These are phyloP conservation scores for Melianthus villosus DNA, from an alignment of 441 rosid genomes.

Conservation along the genomic window DNA sequence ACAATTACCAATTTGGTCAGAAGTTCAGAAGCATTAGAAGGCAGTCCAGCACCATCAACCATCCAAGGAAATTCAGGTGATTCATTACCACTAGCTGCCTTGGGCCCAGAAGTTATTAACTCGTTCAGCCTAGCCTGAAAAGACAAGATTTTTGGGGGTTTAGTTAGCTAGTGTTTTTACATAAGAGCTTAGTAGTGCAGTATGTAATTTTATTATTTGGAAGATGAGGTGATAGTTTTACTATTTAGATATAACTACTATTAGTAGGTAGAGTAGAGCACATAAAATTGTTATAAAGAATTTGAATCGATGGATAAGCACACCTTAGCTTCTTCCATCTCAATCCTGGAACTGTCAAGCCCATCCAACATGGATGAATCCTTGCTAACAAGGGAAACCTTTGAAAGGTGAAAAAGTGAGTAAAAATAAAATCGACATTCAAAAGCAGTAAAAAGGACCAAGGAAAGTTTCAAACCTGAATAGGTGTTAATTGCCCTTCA, in stretches of 20 bases:
- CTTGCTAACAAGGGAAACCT: constrained; percentile 99
- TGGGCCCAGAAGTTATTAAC: constrained; percentile 52
- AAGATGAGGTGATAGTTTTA: no score
- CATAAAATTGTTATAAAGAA: constrained; percentile 1
- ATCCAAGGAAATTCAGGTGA: constrained; percentile 79
- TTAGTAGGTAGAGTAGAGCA: not conserved
- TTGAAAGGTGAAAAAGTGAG: constrained; percentile 14
- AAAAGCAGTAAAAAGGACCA: constrained; percentile 10
- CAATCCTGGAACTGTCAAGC: constrained; percentile 88
- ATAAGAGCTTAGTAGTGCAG: no score
- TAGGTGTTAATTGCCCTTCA: constrained; percentile 98
- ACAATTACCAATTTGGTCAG: constrained; percentile 56
- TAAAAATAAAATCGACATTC: constrained; percentile 8
- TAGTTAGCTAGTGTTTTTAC: no score
- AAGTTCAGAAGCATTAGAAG: constrained; percentile 71
- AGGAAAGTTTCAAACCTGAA: constrained; percentile 45
- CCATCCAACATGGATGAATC: constrained; percentile 99
- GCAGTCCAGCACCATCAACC: constrained; percentile 96
- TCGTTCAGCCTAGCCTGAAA: constrained; percentile 84
- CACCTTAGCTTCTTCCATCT: constrained; percentile 99
- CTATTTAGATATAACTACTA: no score
- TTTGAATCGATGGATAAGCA: constrained; percentile 12
- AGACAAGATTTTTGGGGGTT: no score
- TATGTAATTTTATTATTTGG: no score
- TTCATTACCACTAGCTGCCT: constrained; percentile 28